Evolutionary conservation across 2,329 filamentous ascomycete species (phyloP), one percentile per base, ranked within the genome.

Genomic region (Penicillium sp.): DNA sequence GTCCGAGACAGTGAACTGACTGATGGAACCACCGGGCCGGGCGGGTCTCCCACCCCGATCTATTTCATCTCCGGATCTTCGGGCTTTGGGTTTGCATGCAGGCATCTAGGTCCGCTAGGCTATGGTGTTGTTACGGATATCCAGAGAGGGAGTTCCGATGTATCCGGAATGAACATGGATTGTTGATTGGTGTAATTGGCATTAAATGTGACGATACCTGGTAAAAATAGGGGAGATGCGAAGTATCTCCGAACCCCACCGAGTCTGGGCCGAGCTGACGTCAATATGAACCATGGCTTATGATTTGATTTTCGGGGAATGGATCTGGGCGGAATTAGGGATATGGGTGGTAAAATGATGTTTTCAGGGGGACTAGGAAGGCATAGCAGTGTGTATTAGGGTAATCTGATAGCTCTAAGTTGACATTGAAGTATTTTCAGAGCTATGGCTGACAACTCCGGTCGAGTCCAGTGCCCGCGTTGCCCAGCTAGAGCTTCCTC

Each of bases 201-300:
- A 16, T 21, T n/a, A 13, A 13, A 3, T 13, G 47, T 18, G 7
- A 29, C 28, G 8, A 29, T 29, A 29, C 28, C 28, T 29, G 28
- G 28, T 29, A 29, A 31, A 21, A 15, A 23, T 42, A 26, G 18
- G 13, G 18, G 16, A 6, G 23, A 36, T n/a, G 36, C 54, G 54
- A 57, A 47, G 38, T 48, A 54, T 45, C n/a, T 7, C 54, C 54
- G 54, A 42, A 15, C 18, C 29, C 15, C n/a, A 38, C 65, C 65
- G 65, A 67, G 56, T 39, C 34, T 62, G 51, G 2, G 18, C 65
- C 65, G 65, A 57, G 18, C 44, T 63, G 64, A 67, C 63, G 65
- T 67, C 63, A 64, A 29, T 21, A 56, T 59, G 48, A 53, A 46
- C 10, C 34, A 41, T 23, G 41, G 48, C 36, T 41, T 41, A 13